A percentile compares a stretch with the other conserved stretches of the same genome.
These are phyloP conservation scores for Neophaeococcomyces mojaviensis DNA, from an alignment of 2,329 filamentous ascomycete species.

Conservation along the genomic window DNA sequence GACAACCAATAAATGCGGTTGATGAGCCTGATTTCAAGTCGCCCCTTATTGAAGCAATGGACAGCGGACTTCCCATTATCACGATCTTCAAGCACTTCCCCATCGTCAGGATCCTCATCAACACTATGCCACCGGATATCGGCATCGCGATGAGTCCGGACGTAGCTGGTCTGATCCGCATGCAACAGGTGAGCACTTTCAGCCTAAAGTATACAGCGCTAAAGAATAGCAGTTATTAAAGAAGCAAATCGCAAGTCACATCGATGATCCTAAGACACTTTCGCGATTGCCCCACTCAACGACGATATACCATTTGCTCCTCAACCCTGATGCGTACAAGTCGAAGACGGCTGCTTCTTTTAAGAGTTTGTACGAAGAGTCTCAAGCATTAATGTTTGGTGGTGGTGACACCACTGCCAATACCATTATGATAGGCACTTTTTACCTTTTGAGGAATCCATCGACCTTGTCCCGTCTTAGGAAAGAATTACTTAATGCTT, in stretches of 20 bases:
- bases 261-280: constrained; percentile 23
- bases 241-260: constrained; percentile 22
- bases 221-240: constrained; percentile 26
- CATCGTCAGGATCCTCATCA: constrained; percentile 30
- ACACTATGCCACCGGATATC: constrained; percentile 31
- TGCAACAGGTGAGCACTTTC: too few relatives aligned
- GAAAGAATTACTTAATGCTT: constrained; percentile 31
- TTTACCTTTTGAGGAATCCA: constrained; percentile 33
- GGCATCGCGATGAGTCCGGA: constrained; percentile 30
- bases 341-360: constrained; percentile 27
- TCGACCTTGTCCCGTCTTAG: constrained; percentile 29
- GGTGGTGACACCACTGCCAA: constrained; percentile 40
- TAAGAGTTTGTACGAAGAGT: constrained; percentile 37
- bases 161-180: constrained; percentile 32
- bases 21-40: constrained; percentile 17
- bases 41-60: constrained; percentile 23
- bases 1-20: constrained; percentile 20
- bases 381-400: constrained; percentile 40
- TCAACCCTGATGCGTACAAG: constrained; percentile 27
- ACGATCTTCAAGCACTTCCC: constrained; percentile 23
- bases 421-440: constrained; percentile 35
- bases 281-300: constrained; percentile 26
- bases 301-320: constrained; percentile 33
- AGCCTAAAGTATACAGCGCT: too few relatives aligned
- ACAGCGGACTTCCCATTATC: constrained; percentile 17